Evolutionary conservation across 768 basidiomycete species (phyloP).

Genomic region (Tubosaeta brunneosetosa): DNA sequence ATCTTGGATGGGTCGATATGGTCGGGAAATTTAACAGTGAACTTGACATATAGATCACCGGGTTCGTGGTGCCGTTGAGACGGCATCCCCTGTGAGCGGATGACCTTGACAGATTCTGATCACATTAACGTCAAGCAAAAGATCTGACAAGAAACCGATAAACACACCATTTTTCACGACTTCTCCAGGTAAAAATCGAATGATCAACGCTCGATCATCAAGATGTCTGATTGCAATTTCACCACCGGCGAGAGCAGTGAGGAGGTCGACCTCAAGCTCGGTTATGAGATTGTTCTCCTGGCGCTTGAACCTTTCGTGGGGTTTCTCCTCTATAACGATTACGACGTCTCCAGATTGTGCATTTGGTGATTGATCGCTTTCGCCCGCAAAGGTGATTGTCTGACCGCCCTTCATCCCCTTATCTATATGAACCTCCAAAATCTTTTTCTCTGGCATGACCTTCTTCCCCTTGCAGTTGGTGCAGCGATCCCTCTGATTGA

Average conservation of each 20-base stretch:
- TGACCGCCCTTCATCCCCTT: slow-evolving; percentile 96
- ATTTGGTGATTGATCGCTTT: slow-evolving; percentile 88
- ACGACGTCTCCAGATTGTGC: slow-evolving; percentile 91
- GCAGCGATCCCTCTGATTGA: slow-evolving; percentile 92
- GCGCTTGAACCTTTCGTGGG: slow-evolving; percentile 83
- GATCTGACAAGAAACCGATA: not conserved
- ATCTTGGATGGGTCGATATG: slow-evolving; percentile 62
- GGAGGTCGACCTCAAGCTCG: slow-evolving; percentile 87
- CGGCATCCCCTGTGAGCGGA: slow-evolving; percentile 96
- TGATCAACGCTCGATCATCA: slow-evolving; percentile 84
- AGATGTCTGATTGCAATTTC: slow-evolving; percentile 87
- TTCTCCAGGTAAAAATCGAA: slow-evolving; percentile 84
- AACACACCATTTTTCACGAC: slow-evolving; percentile 86
- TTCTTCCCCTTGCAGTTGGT: slow-evolving; percentile 93
- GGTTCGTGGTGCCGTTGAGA: slow-evolving; percentile 96
- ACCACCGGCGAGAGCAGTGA: slow-evolving; percentile 92
- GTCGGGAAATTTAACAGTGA: slow-evolving; percentile 89
- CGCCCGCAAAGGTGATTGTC: slow-evolving; percentile 82
- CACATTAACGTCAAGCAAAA: slow-evolving; percentile 1
- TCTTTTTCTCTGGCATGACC: slow-evolving; percentile 89
- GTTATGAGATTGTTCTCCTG: slow-evolving; percentile 82
- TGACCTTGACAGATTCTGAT: slow-evolving; percentile 82
- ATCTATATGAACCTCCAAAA: slow-evolving; percentile 96
- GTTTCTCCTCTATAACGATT: slow-evolving; percentile 90
- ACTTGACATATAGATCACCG: slow-evolving; percentile 86